Conservation (phyloP, 225 moss, liverwort and hornwort species). For the Marchantia paleacea region DNA sequence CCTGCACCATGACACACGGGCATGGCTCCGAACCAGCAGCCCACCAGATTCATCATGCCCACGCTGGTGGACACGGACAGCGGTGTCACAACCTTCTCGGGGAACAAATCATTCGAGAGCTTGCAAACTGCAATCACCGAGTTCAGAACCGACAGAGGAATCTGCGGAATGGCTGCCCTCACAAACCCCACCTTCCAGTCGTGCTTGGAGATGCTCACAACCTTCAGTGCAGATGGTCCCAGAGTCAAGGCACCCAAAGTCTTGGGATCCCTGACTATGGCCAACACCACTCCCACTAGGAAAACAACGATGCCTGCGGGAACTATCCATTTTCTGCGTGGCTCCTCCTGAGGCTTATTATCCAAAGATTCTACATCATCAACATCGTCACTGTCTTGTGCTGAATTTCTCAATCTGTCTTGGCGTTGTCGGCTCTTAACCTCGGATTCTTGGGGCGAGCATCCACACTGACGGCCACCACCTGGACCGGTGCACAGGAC, state of each 20-base stretch:
- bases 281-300: conserved; percentile 51
- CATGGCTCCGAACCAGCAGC: conserved; percentile 70
- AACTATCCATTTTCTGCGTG: conserved; percentile 23
- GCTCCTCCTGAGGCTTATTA: conserved; percentile 5
- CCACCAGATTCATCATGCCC: conserved; percentile 65
- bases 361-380: conserved; percentile 14
- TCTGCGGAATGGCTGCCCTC: conserved; percentile 55
- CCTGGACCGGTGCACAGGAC: conserved; percentile 65
- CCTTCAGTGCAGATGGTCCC: conserved; percentile 49
- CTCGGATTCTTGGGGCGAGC: conserved; percentile 16
- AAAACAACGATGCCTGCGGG: conserved; percentile 63
- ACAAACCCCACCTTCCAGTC: conserved; percentile 66
- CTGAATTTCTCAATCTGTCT: background rate
- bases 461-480: conserved; percentile 18
- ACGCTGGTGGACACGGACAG: conserved; percentile 54
- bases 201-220: conserved; percentile 40
- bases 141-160: conserved; percentile 57
- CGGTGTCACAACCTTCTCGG: conserved; percentile 48
- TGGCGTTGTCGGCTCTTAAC: conserved; percentile 22
- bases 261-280: conserved; percentile 47
- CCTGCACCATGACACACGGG: conserved; percentile 81
- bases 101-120: conserved; percentile 64
- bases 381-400: background rate
- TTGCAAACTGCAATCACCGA: conserved; percentile 64
- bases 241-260: conserved; percentile 40